These are phyloP conservation scores for Lachancea cidri DNA, from an alignment of 805 yeast species.

Conservation along the genomic window DNA sequence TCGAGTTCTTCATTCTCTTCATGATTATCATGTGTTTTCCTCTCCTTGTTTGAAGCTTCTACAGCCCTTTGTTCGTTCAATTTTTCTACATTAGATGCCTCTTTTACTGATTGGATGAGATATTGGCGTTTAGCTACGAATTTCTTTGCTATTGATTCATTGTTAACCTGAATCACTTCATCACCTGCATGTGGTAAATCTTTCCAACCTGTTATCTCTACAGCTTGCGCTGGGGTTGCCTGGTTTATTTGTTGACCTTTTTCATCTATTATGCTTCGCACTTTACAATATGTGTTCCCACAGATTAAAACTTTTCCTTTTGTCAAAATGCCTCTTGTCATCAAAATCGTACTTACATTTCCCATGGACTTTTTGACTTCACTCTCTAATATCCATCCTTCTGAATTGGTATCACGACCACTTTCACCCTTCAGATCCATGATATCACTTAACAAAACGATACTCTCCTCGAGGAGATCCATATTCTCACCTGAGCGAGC, in stretches of 20 bases:
- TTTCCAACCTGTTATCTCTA: constrained; percentile 92
- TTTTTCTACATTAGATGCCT: constrained; percentile 58
- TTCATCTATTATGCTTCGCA: constrained; percentile 73
- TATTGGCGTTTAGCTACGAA: constrained; percentile 63
- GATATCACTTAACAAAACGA: constrained; percentile 77
- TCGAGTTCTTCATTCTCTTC: constrained; percentile 32
- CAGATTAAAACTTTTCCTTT: constrained; percentile 75
- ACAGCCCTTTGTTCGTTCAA: constrained; percentile 62
- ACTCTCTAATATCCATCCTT: constrained; percentile 90
- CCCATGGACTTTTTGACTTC: constrained; percentile 80
- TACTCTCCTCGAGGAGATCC: constrained; percentile 85
- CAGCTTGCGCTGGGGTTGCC: constrained; percentile 87
- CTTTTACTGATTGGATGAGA: constrained; percentile 52
- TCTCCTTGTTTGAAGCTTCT: constrained; percentile 47
- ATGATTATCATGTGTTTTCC: constrained; percentile 48
- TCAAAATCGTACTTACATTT: constrained; percentile 75
- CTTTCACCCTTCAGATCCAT: constrained; percentile 65
- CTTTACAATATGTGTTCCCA: constrained; percentile 82
- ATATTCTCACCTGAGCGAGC: constrained; percentile 88
- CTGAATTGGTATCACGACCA: constrained; percentile 42
- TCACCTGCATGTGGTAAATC: constrained; percentile 91
- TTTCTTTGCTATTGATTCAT: constrained; percentile 69
- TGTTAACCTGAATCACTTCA: constrained; percentile 66
- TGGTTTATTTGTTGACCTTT: constrained; percentile 52
- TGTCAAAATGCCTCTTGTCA: constrained; percentile 71